phyloP scores from a whole-genome alignment of 83 land plant genomes.

The Isoetes engelmannii region DNA sequence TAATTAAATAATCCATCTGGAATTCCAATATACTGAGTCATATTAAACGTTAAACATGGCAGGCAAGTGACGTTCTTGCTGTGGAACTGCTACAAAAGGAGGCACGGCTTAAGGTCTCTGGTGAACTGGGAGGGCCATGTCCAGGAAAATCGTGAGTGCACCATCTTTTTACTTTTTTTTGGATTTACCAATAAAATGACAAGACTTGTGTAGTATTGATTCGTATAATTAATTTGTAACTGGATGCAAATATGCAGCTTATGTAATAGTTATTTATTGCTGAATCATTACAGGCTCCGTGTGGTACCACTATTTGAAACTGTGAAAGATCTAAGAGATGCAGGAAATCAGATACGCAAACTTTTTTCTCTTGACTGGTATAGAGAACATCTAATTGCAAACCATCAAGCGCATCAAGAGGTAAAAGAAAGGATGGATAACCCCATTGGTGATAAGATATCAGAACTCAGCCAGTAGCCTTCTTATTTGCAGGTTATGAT shows the following conservation, averaged over 20 bases:
- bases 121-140: conserved; percentile 19
- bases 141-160: conserved; percentile 6
- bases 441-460: no score
- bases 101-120: conserved; percentile 9
- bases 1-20: no score
- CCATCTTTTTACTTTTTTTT: background rate
- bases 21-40: no score
- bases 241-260: no score
- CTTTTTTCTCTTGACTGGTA: conserved; percentile 87
- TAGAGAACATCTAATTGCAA: conserved; percentile 61
- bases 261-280: background rate
- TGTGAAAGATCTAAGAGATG: conserved; percentile 77
- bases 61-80: conserved; percentile 17
- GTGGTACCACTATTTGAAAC: conserved; percentile 96
- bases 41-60: background rate
- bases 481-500: conserved; percentile 9
- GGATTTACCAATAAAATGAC: no score
- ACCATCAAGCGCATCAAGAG: conserved; percentile 87
- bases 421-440: conserved; percentile 18
- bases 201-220: no score
- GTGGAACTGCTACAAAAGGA: conserved; percentile 14
- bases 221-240: no score
- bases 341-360: conserved; percentile 70
- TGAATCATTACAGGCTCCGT: conserved; percentile 45
- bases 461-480: no score